Conservation (phyloP, 306 rosid genomes). For the Senna tora region DNA sequence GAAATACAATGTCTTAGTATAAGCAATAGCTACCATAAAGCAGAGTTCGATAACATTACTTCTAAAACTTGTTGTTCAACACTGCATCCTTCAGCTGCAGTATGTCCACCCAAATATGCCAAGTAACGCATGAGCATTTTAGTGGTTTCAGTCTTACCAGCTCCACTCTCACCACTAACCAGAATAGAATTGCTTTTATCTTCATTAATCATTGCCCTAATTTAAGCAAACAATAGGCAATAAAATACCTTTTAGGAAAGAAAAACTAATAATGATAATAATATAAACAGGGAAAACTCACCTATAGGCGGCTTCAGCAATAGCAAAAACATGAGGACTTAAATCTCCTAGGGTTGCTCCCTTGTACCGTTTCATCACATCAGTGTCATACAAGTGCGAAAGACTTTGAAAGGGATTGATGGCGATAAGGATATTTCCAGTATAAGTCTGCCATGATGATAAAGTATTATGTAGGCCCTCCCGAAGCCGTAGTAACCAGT, state of each 20-base stretch:
- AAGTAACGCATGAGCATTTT: slow-evolving; percentile 95
- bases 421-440: slow-evolving; percentile 95
- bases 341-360: slow-evolving; percentile 65
- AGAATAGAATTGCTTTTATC: slow-evolving; percentile 85
- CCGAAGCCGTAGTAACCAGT: slow-evolving; percentile 42
- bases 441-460: slow-evolving; percentile 76
- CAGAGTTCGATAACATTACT: slow-evolving; percentile 59
- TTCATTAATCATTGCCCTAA: slow-evolving; percentile 83
- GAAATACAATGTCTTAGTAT: slow-evolving; percentile 29
- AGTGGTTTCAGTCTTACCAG: slow-evolving; percentile 96
- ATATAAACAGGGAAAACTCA: slow-evolving; percentile 48
- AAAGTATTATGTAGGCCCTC: slow-evolving; percentile 48
- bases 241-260: slow-evolving; percentile 37
- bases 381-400: slow-evolving; percentile 62
- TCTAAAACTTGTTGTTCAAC: slow-evolving; percentile 90
- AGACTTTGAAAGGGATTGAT: slow-evolving; percentile 89
- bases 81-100: slow-evolving; percentile 71
- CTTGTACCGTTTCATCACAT: slow-evolving; percentile 71
- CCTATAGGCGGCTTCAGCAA: slow-evolving; percentile 91
- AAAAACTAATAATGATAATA: slow-evolving; percentile 29
- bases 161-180: slow-evolving; percentile 96
- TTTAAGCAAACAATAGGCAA: slow-evolving; percentile 36
- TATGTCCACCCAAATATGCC: slow-evolving; percentile 83
- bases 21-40: slow-evolving; percentile 38
- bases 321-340: slow-evolving; percentile 88